Evolutionary conservation across 2,329 filamentous ascomycete species (phyloP), one percentile per base, ranked within the genome.

Genomic region (Trichoderma sp.): DNA sequence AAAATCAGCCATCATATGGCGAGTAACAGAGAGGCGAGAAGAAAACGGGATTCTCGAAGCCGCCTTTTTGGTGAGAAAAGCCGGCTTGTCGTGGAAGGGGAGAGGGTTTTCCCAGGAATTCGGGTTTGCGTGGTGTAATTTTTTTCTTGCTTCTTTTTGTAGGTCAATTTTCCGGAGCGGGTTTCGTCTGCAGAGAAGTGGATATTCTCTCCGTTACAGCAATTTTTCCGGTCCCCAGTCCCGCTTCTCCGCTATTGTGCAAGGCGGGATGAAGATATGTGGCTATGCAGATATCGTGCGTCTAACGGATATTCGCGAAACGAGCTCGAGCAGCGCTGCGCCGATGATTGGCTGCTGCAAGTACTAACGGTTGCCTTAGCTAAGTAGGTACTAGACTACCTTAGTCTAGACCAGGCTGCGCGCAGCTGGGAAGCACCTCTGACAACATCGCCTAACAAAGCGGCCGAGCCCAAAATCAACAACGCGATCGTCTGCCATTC

Each of bases 1-100:
- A 26, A 70, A 61, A 17, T 28, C 34, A 44, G 67, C 58, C 68
- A 69, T 69, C 12, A 30, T 67, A 39, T 66, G 50, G 45, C 59
- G 34, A 12, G 7, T 9, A 30, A 30, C 6, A 7, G 9, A 9
- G 7, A 30, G 30, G 6, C 10, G 9, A 19, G 9, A 21, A 50
- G 44, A 48, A 39, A 39, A 14, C 10, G 14, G 15, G 26, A 34
- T 34, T 65, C n/a, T n/a, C 50, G 48, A 47, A 21, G 28, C 50
- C 57, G 51, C 30, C 51, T 44, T 30, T 30, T 30, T 12, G 34
- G 43, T 28, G 41, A 56, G 45, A 44, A 56, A 45, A 17, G 14
- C 10, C 34, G 34, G 34, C 34, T 21, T 10, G 43, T 50, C 28
- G 44, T 41, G 41, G 34, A 14, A 14, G 10, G 28, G 41, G 34